Evolutionary conservation across 2,329 filamentous ascomycete genomes (phyloP), one percentile per base, ranked within the genome.

Genomic region (Huntiella bhutanensis): DNA sequence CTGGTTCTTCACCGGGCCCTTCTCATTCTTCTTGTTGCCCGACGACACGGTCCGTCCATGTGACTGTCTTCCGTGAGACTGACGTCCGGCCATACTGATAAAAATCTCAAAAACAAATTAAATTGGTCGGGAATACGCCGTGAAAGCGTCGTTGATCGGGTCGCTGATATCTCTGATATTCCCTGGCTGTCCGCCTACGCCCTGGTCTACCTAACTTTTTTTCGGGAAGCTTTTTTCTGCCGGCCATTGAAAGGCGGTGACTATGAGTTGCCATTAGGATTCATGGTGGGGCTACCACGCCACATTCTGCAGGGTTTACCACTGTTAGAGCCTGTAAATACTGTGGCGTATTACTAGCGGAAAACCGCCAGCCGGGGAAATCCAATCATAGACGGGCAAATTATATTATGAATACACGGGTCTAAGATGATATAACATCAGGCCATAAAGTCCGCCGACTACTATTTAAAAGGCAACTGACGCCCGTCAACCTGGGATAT

Each of bases 51-150:
- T 55, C 35, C 55, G 56, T 8, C 64, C 58, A 52, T 69, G 57
- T 16, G 75, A 58, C 15, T 71, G 59, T 53, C 71, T 60, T 33
- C 73, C 73, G 56, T 76, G 71, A 39, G 72, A 62, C 62, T 76
- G 72, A 52, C 72, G 66, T 57, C 73, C 72, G 15, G 69, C 66
- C 72, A 76, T 75, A 13, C 47, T 16, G 19, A 35, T 47, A 60
- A 10, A 36, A 15, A 5, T 36, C 1, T 16, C 12, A 36, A n/a
- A 36, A 15, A 36, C 2, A 3, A 36, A 36, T 4, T 36, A 15
- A 36, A 15, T 28, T 28, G 22, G 22, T 28, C 22, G 22, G 22
- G 22, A 28, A 28, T 28, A 28, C 22, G 22, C 22, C 22, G 22
- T 28, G 22, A 28, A 28, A 28, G 22, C 22, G 34, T 36, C 15